Base-by-base conservation (phyloP, 1,284 basidiomycete species). In the Apiotrichum veenhuisii region DNA sequence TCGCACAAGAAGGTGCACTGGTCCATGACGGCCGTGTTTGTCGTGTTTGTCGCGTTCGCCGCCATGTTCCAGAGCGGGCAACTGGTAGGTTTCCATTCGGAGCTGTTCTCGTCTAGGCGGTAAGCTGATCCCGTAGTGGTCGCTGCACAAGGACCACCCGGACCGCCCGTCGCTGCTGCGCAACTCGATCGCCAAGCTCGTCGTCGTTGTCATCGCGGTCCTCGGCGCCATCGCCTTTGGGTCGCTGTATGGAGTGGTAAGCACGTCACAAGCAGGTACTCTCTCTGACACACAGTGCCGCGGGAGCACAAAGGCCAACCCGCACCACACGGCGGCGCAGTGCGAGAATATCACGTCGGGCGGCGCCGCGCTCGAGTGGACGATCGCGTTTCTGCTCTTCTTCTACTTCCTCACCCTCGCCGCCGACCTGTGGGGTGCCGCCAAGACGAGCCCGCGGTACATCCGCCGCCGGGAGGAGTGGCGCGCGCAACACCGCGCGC, bases 61-160 rank as follows among this genome's bases (percentile, higher is more conserved):
- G 80, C 80, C 33, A 71, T 79, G 44, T 78, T 78, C 66, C 81
- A 82, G 61, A 74, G 77, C 2, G 68, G 74, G 33, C 77, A 82
- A 62, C 66, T 81, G 37, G 74, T 77, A 52, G 68, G 73, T 64
- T 57, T 70, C 20, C 2, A 8, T 15, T 38, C 20, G 3, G 18
- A 15, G 3, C n/a, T 10, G 22, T 8, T n/a, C 17, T 5, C 18
- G 18, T 2, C 36, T 4, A n/a, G 2, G 38, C 3, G 18, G 12
- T 8, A 11, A 36, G 14, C 18, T 34, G 23, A 30, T 3, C 9
- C 27, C 10, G 1, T 53, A 72, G 69, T 76, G 73, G 73, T 72
- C 70, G 9, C 58, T 77, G 44, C 71, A 75, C 65, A 73, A 74
- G 62, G 77, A 78, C 54, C 73, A 81, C 62, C 74, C 74, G 5